These are phyloP conservation scores for Arthroderma uncinatum DNA, from an alignment of 2,329 filamentous ascomycete species.

Conservation along the genomic window DNA sequence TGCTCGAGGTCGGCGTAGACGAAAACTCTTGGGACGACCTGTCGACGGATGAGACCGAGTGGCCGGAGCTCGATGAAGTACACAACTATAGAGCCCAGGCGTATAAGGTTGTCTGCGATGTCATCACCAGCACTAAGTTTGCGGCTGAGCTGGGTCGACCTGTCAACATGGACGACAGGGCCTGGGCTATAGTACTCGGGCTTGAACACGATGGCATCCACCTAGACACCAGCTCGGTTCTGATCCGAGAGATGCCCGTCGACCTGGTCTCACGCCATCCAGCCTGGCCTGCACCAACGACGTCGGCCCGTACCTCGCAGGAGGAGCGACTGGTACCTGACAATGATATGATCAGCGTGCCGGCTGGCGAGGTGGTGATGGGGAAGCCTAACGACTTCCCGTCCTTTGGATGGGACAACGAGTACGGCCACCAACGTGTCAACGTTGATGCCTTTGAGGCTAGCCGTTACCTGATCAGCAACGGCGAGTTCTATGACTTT, in stretches of 20 bases:
- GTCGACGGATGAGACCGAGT: not conserved
- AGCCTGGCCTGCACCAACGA: not conserved
- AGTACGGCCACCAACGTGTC: not conserved
- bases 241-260: not conserved
- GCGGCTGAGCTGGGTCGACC: not conserved
- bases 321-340: not conserved
- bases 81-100: not conserved
- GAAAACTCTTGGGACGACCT: constrained; percentile 1
- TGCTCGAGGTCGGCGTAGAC: constrained; percentile 1
- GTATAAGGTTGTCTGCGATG: not conserved
- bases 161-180: not conserved
- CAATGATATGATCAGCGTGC: not conserved
- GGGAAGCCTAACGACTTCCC: constrained; percentile 1
- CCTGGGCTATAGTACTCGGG: not conserved
- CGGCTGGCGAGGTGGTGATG: not conserved
- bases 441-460: not conserved
- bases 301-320: not conserved
- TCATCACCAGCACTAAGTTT: not conserved
- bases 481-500: constrained; percentile 1
- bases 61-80: constrained; percentile 1
- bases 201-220: constrained; percentile 4
- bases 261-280: not conserved
- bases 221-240: not conserved
- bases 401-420: not conserved
- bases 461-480: not conserved